Evolutionary conservation across 257 asterid species (phyloP).

Genomic region (Solanum rostratum): DNA sequence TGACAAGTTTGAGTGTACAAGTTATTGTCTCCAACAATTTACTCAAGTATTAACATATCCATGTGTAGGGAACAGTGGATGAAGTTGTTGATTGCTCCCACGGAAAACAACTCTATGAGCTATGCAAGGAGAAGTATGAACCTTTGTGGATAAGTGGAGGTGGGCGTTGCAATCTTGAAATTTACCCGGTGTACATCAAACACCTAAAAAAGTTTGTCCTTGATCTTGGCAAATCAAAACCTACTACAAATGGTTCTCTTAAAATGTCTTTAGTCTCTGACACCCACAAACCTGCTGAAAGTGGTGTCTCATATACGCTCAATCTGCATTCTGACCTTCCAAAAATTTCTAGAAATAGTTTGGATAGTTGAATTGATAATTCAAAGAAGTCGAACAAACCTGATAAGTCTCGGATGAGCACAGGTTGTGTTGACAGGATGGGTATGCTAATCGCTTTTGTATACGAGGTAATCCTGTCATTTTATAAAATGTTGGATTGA

Average conservation of each 20-base stretch:
- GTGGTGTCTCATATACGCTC: constrained; percentile 26
- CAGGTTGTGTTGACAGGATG: constrained; percentile 70
- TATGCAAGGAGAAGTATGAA: constrained; percentile 73
- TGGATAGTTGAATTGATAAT: constrained; percentile 84
- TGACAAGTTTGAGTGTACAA: constrained; percentile 7
- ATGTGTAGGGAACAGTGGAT: constrained; percentile 74
- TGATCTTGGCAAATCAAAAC: constrained; percentile 63
- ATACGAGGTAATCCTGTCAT: constrained; percentile 24
- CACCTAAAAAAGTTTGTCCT: constrained; percentile 70
- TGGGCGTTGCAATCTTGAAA: constrained; percentile 96
- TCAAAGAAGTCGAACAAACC: constrained; percentile 70
- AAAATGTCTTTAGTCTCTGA: constrained; percentile 26
- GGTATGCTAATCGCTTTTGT: constrained; percentile 59
- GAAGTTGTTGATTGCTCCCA: constrained; percentile 92
- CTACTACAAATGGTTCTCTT: constrained; percentile 32
- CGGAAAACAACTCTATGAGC: constrained; percentile 85
- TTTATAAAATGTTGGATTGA: constrained; percentile 2
- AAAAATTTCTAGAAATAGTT: constrained; percentile 76
- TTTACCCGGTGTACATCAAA: constrained; percentile 78
- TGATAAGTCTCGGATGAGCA: constrained; percentile 88
- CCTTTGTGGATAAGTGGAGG: constrained; percentile 92
- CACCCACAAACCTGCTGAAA: constrained; percentile 32
- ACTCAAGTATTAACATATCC: neutral
- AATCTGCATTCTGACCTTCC: constrained; percentile 47
- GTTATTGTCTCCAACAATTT: neutral